A percentile compares a stretch with the other conserved stretches of the same genome.
phyloP scores from a whole-genome alignment of 768 basidiomycete species.

The Naganishia onofrii region DNA sequence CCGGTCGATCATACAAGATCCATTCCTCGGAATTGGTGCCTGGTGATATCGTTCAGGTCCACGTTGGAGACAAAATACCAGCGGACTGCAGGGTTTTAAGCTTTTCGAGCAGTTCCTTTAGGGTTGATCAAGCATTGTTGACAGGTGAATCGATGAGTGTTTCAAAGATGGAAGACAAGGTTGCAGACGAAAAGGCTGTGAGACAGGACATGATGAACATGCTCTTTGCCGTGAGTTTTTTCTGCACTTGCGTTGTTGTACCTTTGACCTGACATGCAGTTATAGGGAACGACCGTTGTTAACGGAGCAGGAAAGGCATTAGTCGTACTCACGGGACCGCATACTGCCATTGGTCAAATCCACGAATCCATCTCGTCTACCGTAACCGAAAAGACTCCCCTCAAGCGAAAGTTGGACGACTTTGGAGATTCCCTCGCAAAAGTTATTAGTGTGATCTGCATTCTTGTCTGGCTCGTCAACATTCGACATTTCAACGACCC shows the following conservation, averaged over 20 bases:
- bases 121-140: constrained; percentile 92
- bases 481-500: constrained; percentile 94
- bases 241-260: not conserved
- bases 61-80: constrained; percentile 92
- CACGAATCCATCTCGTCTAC: constrained; percentile 93
- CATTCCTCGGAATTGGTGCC: constrained; percentile 89
- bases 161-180: constrained; percentile 68
- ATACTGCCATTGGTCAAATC: constrained; percentile 93
- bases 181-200: constrained; percentile 74
- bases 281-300: constrained; percentile 88
- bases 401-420: constrained; percentile 96
- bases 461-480: constrained; percentile 98
- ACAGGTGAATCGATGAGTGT: constrained; percentile 92
- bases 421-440: constrained; percentile 97
- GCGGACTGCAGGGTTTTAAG: constrained; percentile 89
- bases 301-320: constrained; percentile 85
- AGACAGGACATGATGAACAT: constrained; percentile 99
- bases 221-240: constrained; percentile 74
- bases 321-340: constrained; percentile 78
- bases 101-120: constrained; percentile 86
- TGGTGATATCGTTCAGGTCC: constrained; percentile 84
- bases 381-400: constrained; percentile 90
- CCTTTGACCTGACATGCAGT: not conserved
- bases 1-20: constrained; percentile 66
- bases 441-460: constrained; percentile 93